Base-by-base conservation (phyloP, 257 asterid genomes). In the Nicotiana otophora region DNA sequence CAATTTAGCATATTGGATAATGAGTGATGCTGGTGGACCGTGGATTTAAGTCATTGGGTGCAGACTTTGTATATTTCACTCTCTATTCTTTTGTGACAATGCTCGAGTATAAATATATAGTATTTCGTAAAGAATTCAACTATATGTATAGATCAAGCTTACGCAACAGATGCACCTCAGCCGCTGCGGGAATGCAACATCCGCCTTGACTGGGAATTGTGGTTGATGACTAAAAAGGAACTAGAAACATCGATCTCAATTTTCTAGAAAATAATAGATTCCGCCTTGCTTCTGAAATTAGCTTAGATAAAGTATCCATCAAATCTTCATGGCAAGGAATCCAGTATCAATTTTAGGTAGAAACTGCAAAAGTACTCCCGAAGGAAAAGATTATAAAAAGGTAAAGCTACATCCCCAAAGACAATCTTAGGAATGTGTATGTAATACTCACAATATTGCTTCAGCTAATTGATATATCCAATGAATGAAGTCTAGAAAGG, bases 401-500 rank as follows among this genome's bases (percentile, higher is more conserved):
- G 63, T 1, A 57, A 17, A 57, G 23, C 39, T 46, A 46, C 7
- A 72, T 23, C 39, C 61, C 61, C 23, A 12, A 72, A 72, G 5
- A 23, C 20, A 72, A 46, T 46, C 15, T 46, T 46, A 46, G 23
- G 6, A 70, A 74, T 31, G 33, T 14, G 62, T 20, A 74, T 72
- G 79, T 72, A 72, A 28, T 72, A 72, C 8, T 68, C 77, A 74
- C 20, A 74, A 48, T 48, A 48, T 23, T 74, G 48, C 23, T 46
- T 74, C 61, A 84, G 55, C 86, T 36, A 46, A 39, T 72, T 57
- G 57, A 74, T 63, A 54, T 5, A 46, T 74, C 4, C 61, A 74
- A 74, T 36, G 67, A 85, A 67, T 69, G 64, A 64, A 64, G 65
- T 17, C 39, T 34, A 34, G 7, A 5, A 36, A 36, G 42, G 8